phyloP scores from a whole-genome alignment of 495 filamentous ascomycete genomes.

The Neurospora sp. region DNA sequence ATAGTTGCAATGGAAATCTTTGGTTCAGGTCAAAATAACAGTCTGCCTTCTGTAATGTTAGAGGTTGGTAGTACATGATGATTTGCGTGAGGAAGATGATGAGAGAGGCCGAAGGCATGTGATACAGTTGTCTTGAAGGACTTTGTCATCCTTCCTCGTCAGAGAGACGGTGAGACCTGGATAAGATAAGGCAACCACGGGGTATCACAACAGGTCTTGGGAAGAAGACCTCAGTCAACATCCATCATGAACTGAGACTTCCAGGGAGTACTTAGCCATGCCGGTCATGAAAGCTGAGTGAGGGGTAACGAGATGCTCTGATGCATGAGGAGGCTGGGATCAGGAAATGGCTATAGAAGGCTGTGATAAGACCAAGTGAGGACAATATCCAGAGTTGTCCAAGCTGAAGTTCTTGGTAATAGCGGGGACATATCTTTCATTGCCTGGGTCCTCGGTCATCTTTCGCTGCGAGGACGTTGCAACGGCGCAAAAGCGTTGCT shows the following conservation, averaged over 20 bases:
- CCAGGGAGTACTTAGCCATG: background rate
- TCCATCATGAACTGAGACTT: background rate
- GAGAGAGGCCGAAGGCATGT: background rate
- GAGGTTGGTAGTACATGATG: background rate
- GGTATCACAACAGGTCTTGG: background rate
- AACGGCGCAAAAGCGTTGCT: background rate
- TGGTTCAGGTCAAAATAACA: background rate
- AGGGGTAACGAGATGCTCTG: background rate
- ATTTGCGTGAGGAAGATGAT: background rate
- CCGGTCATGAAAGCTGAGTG: background rate
- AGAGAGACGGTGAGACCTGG: background rate
- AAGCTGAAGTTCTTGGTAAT: background rate
- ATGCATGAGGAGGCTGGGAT: background rate
- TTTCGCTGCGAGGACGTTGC: background rate
- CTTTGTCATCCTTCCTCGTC: background rate
- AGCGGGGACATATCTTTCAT: background rate
- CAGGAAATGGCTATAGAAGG: background rate
- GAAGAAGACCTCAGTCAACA: background rate
- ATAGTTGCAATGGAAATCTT: background rate
- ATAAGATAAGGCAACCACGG: background rate
- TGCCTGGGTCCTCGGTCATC: background rate
- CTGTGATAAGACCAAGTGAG: background rate
- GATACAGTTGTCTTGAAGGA: background rate
- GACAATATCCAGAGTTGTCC: no score
- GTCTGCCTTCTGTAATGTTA: background rate